Conservation (phyloP, 805 yeast species). For the Candida namnaoensis region DNA sequence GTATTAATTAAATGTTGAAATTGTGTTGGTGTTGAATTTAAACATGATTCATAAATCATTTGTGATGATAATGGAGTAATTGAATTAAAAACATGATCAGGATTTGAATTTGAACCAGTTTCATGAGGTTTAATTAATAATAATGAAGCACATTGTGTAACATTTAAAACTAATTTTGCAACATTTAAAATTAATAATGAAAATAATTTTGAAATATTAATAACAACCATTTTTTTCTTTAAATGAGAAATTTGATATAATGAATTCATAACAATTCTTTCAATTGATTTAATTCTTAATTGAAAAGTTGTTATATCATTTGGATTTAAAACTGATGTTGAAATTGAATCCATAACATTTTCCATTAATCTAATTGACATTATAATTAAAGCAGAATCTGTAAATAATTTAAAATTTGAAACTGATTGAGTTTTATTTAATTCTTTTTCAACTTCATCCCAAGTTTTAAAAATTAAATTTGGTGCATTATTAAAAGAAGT, state of each 20-base stretch:
- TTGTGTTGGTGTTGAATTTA: conserved; percentile 12
- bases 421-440: conserved; percentile 3
- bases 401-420: conserved; percentile 3
- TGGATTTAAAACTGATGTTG: conserved; percentile 16
- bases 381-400: conserved; percentile 22
- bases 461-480: conserved; percentile 6
- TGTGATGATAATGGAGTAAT: conserved; percentile 15
- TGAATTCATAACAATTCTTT: conserved; percentile 7
- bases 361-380: conserved; percentile 22
- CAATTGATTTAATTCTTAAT: conserved; percentile 15
- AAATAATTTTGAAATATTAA: conserved; percentile 26
- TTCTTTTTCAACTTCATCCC: conserved; percentile 10
- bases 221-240: conserved; percentile 19
- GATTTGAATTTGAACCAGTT: conserved; percentile 14
- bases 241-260: conserved; percentile 17
- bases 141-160: conserved; percentile 22
- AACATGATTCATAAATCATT: conserved; percentile 7
- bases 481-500: conserved; percentile 6
- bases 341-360: conserved; percentile 24
- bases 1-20: conserved; percentile 24
- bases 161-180: conserved; percentile 20
- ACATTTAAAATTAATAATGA: conserved; percentile 22
- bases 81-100: conserved; percentile 19
- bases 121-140: conserved; percentile 28
- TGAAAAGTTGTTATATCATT: conserved; percentile 16